Evolutionary conservation across 139 green algal species (phyloP), one percentile per base, ranked within the genome.

Genomic region (Prasinococcaceae sp.): DNA sequence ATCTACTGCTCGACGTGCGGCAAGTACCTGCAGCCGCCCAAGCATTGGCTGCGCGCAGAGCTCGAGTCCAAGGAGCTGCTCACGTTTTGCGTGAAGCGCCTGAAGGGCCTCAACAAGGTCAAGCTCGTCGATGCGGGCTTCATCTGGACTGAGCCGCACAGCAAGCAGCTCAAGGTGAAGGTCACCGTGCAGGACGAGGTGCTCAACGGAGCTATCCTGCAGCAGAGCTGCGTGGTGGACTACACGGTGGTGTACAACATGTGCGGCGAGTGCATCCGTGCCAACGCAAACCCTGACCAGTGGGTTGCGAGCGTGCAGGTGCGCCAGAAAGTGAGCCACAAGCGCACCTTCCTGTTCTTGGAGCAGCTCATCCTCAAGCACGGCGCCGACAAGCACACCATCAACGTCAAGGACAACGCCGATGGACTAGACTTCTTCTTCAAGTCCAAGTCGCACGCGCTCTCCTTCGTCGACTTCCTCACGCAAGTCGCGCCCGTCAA

Each of bases 121-220:
- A 95, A 96, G 74, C 84, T 98, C 9, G 77, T 96, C 33, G 90
- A 98, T 54, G 90, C 90, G n/a, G 79, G 79, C 0, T 98, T 98
- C 69, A 84, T 98, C 20, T 98, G 90, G 90, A 98, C 90, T 17
- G 90, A 98, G 77, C 90, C 90, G 2, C 90, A 98, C 73, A 90
- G 74, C 23, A 92, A 90, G 63, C 73, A 90, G 17, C 65, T 98
- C 8, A 98, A 98, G 65, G 69, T 84, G 8, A 94, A 94, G 75
- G 61, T 95, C 39, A 95, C 90, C 12, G 72, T 98, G 1, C 82
- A 93, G 61, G 84, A 73, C 6, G 89, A 97, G 65, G 84, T 95
- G 25, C 69, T 95, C 29, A 94, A 92, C 57, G 88, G 86, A 4
- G 84, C 90, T 43, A 96, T 98, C 59, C 70, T 98, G 74, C 90